Evolutionary conservation across 345 rosid genomes (phyloP).

Genomic region (Dovyalis caffra): DNA sequence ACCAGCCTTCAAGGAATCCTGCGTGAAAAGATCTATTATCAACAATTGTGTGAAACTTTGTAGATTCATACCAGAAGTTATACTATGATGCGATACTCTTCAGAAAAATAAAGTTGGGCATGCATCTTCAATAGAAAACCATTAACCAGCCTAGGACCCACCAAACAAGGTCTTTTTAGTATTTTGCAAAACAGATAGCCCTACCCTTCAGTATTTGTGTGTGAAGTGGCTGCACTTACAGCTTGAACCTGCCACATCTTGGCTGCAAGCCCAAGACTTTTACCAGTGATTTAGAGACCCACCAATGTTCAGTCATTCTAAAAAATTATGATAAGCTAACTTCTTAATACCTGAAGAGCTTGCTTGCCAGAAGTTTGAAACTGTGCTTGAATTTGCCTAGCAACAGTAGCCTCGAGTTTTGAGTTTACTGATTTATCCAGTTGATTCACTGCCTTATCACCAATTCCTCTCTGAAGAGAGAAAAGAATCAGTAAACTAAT

Average conservation of each 20-base stretch:
- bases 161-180: background rate
- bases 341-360: slow-evolving; percentile 73
- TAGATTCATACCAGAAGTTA: slow-evolving; percentile 7
- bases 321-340: slow-evolving; percentile 9
- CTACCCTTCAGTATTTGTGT: background rate
- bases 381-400: slow-evolving; percentile 81
- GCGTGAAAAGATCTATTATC: slow-evolving; percentile 18
- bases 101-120: background rate
- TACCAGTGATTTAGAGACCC: background rate
- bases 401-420: slow-evolving; percentile 77
- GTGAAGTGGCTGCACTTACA: background rate
- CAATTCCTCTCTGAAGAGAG: slow-evolving; percentile 65
- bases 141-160: background rate
- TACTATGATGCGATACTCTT: background rate
- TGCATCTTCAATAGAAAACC: background rate
- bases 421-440: slow-evolving; percentile 77
- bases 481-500: slow-evolving; percentile 16
- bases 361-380: slow-evolving; percentile 95
- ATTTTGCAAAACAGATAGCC: background rate
- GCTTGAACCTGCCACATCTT: background rate
- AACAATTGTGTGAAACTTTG: slow-evolving; percentile 3
- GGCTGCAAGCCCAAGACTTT: background rate
- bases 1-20: slow-evolving; percentile 72
- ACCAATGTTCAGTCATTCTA: background rate
- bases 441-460: slow-evolving; percentile 88